Conservation (phyloP, 2,329 filamentous ascomycete species). For the Diatrype stigma region DNA sequence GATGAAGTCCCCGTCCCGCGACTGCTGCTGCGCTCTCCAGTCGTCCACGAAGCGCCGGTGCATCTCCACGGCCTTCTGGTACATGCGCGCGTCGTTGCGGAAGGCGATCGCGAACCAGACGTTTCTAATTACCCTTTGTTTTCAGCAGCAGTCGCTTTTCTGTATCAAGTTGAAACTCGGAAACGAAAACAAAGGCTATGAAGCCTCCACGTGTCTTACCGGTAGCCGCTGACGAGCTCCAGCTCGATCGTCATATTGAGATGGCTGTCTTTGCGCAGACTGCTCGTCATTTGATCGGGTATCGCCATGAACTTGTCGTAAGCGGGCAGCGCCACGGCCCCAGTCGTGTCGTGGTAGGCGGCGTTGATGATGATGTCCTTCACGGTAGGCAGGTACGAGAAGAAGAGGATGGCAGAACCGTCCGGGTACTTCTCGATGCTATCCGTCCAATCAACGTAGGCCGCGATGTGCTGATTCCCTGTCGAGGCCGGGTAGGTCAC, state of each 20-base stretch:
- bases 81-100: constrained; percentile 19
- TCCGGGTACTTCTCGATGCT: constrained; percentile 6
- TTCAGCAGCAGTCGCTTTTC: background rate
- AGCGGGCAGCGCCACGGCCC: constrained; percentile 1
- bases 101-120: constrained; percentile 12
- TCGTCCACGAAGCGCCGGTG: constrained; percentile 33
- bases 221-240: constrained; percentile 7
- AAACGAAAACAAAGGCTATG: background rate
- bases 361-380: constrained; percentile 8
- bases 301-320: constrained; percentile 11
- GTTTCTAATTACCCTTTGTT: constrained; percentile 2
- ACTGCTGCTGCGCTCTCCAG: constrained; percentile 18
- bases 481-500: constrained; percentile 3
- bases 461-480: constrained; percentile 7
- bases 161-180: background rate
- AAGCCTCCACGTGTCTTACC: constrained; percentile 1
- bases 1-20: constrained; percentile 26
- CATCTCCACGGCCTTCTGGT: constrained; percentile 33
- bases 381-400: constrained; percentile 7
- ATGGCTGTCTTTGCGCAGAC: constrained; percentile 7
- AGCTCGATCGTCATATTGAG: constrained; percentile 8
- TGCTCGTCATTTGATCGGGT: constrained; percentile 1
- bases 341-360: constrained; percentile 10
- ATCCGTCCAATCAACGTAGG: constrained; percentile 10
- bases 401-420: constrained; percentile 13